Conservation (phyloP, 345 rosid species). For the Eucalyptus grandis region DNA sequence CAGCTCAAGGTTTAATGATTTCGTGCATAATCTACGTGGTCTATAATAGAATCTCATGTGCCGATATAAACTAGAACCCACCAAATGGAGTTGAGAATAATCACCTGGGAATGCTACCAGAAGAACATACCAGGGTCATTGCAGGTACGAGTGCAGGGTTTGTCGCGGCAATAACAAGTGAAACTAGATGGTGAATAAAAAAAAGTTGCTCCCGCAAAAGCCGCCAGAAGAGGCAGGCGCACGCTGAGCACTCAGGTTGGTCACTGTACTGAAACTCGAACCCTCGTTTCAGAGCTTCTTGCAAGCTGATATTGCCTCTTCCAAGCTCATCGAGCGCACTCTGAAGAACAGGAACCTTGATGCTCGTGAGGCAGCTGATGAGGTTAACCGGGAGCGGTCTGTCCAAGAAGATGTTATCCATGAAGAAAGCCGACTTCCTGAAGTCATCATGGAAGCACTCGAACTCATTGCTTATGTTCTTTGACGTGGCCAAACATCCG, state of each 20-base stretch:
- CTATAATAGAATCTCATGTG: background rate
- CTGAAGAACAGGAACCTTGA: background rate
- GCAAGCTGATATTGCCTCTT: background rate
- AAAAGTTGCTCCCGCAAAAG: too few species aligned
- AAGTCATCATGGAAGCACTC: background rate
- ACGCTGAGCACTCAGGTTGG: background rate
- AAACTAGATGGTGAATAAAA: background rate
- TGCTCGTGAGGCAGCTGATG: background rate
- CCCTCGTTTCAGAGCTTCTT: background rate
- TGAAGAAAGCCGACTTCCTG: background rate
- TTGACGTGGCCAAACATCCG: background rate
- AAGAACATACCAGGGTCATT: background rate
- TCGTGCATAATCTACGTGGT: background rate
- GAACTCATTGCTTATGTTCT: background rate
- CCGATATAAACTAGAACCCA: background rate
- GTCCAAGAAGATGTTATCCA: background rate
- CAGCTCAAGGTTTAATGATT: background rate
- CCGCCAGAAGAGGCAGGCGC: background rate
- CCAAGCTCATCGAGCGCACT: background rate
- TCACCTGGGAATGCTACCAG: background rate
- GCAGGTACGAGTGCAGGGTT: background rate
- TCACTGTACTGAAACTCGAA: background rate
- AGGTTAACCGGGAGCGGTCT: background rate
- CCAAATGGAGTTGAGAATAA: background rate
- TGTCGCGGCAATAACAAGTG: slow-evolving; percentile 16